phyloP scores from a whole-genome alignment of 495 filamentous ascomycete genomes.

The Massariosphaeria phaeospora region DNA sequence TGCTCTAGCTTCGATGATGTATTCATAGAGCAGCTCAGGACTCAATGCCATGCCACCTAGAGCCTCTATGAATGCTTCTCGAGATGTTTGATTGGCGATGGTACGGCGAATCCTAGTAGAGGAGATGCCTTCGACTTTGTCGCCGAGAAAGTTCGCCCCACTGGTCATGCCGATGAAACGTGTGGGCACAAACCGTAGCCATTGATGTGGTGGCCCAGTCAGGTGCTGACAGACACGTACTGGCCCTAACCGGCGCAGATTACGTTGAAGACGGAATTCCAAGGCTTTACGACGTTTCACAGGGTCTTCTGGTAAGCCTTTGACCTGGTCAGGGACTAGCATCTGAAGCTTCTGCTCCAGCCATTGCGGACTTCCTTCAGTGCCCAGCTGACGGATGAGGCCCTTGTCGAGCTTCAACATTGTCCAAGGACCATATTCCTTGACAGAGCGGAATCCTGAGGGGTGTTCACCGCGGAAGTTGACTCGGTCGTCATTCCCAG shows the following conservation, averaged over 20 bases:
- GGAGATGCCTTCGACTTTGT: background rate
- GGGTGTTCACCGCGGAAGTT: background rate
- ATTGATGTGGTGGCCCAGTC: background rate
- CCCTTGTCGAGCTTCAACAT: background rate
- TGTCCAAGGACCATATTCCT: background rate
- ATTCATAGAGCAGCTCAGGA: background rate
- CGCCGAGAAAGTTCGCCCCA: background rate
- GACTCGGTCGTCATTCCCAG: background rate
- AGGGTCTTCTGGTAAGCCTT: no score
- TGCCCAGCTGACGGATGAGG: background rate
- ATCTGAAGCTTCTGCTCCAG: background rate
- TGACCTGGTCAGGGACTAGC: background rate
- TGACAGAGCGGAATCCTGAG: background rate
- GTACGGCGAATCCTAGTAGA: background rate
- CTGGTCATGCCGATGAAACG: background rate
- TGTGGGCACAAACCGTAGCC: conserved; percentile 5
- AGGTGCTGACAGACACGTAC: background rate
- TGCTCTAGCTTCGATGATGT: no score
- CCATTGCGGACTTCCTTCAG: background rate
- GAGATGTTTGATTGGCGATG: background rate
- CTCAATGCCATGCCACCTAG: background rate
- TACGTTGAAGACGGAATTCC: background rate
- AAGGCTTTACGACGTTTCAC: background rate
- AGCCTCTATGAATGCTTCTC: background rate
- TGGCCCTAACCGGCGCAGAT: background rate